phyloP scores from a whole-genome alignment of 1,284 basidiomycete genomes.

The Pisolithus thermaeus region DNA sequence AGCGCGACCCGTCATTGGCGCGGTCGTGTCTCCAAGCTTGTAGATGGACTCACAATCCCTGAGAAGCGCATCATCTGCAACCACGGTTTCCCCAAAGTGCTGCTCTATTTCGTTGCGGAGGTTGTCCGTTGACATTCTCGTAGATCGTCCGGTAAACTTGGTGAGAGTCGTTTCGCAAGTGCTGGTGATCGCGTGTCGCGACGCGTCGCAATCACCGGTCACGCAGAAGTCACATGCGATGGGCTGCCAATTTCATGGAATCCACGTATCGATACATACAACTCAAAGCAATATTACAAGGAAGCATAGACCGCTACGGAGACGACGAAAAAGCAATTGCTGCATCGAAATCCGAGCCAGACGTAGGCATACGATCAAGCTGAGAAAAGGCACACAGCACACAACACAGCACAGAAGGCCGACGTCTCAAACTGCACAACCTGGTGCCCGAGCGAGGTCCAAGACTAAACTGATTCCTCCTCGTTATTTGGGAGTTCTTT shows the following conservation, averaged over 20 bases:
- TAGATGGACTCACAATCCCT: conserved; percentile 41
- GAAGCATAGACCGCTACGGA: neutral
- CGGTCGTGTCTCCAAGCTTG: neutral
- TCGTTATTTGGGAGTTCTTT: conserved; percentile 22
- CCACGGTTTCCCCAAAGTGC: conserved; percentile 30
- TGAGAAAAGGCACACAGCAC: conserved; percentile 18
- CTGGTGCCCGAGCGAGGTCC: conserved; percentile 22
- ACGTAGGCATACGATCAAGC: conserved; percentile 11
- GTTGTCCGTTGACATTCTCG: conserved; percentile 20
- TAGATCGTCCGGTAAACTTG: neutral
- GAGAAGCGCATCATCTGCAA: conserved; percentile 32
- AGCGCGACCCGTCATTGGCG: conserved; percentile 6
- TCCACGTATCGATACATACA: conserved; percentile 30
- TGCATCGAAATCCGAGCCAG: conserved; percentile 10
- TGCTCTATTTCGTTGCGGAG: conserved; percentile 24
- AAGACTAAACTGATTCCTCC: conserved; percentile 29
- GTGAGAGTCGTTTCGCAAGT: neutral
- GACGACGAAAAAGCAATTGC: conserved; percentile 8
- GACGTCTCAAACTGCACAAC: conserved; percentile 5
- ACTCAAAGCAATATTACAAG: neutral
- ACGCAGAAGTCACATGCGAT: conserved; percentile 2
- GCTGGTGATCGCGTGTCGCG: conserved; percentile 7
- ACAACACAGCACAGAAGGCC: conserved; percentile 16
- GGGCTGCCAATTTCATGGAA: conserved; percentile 3
- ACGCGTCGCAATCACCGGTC: conserved; percentile 10